Evolutionary conservation across 208 protist genomes (phyloP), one percentile per base, ranked within the genome.

Genomic region (Blechomonas ayalai): DNA sequence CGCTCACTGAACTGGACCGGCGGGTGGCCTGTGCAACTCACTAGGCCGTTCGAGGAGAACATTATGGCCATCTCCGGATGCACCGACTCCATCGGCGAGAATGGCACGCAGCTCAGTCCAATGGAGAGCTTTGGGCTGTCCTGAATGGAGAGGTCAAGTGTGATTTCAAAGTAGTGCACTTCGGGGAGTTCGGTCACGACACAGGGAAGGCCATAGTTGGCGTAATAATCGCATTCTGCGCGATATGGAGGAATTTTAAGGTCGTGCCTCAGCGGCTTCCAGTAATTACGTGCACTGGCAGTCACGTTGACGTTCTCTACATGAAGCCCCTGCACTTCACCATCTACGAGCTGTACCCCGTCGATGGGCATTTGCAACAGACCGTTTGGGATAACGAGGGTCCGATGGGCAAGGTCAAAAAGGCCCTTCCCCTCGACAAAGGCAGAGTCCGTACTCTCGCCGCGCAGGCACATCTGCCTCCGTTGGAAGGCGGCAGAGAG

Each of bases 91-190:
- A 58, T 55, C 19, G 77, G 59, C 1, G 69, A 57, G 1, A 86
- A 35, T 2, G 68, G 51, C 16, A 81, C 60, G 32, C 59, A 57
- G 29, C 68, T 78, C 20, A 95, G 33, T 4, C 82, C 86, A 53
- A 89, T 67, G 29, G 64, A 48, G 31, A 88, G 33, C n/a, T 67
- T 36, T 6, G 60, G 46, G 16, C 61, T 49, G 15, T 68, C 63
- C 35, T 58, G 67, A 27, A 88, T 49, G 15, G 67, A 29, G 13
- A 91, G 57, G 43, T 91, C 82, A 7, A 91, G 35, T 27, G 80
- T 76, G 25, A 88, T 49, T 45, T 91, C 86, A 65, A 82, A 95
- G 61, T 91, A 91, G 28, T 85, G 68, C 60, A 82, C 82, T 18
- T 90, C 80, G 2, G 80, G 80, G 27, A 81, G 66, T 38, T 86